Evolutionary conservation across 1,139 yeast genomes (phyloP).

Genomic region (Yamadazyma oceani): DNA sequence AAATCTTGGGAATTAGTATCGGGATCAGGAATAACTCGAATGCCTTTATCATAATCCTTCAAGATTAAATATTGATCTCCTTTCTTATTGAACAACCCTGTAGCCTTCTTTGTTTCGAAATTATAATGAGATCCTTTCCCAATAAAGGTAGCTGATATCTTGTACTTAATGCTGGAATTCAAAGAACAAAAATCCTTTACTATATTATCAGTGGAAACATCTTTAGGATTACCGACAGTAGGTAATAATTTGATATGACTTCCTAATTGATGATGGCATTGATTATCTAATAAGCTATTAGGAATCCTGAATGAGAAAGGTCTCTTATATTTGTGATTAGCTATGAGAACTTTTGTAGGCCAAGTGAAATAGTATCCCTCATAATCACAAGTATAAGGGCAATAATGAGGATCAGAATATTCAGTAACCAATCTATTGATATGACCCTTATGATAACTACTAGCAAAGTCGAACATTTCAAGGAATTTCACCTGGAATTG

Average conservation of each 20-base stretch:
- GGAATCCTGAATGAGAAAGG: constrained; percentile 46
- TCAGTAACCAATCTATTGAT: constrained; percentile 36
- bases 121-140: constrained; percentile 37
- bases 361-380: constrained; percentile 24
- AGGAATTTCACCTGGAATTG: constrained; percentile 25
- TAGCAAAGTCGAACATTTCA: constrained; percentile 47
- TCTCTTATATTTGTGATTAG: constrained; percentile 35
- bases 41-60: constrained; percentile 24
- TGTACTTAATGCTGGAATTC: constrained; percentile 35
- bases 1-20: not conserved
- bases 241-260: constrained; percentile 42
- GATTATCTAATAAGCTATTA: constrained; percentile 36
- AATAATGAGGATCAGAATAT: constrained; percentile 12
- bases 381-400: constrained; percentile 24
- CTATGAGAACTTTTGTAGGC: constrained; percentile 26
- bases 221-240: constrained; percentile 27
- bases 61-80: constrained; percentile 47
- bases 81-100: constrained; percentile 32
- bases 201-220: constrained; percentile 9
- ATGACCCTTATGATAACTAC: constrained; percentile 35
- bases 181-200: constrained; percentile 24
- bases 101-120: constrained; percentile 20
- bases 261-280: constrained; percentile 36
- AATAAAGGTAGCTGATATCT: constrained; percentile 41
- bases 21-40: constrained; percentile 30